Conservation (phyloP, 345 rosid species). For the Lepidium africanum region DNA sequence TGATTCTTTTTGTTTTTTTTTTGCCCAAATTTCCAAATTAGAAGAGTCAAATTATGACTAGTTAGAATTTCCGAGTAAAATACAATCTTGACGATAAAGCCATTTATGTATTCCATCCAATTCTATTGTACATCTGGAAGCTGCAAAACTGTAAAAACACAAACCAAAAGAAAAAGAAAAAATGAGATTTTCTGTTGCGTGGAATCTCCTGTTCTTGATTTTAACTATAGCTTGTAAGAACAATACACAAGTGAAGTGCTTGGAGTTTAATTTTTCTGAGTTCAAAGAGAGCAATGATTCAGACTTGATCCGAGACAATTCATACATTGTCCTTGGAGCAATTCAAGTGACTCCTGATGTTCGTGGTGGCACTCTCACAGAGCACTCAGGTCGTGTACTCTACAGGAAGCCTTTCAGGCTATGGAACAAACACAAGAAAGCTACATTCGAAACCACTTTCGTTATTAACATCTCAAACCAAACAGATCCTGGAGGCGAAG, state of each 20-base stretch:
- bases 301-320: background rate
- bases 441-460: conserved; percentile 54
- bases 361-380: conserved; percentile 1
- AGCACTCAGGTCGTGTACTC: conserved; percentile 36
- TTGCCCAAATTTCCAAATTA: background rate
- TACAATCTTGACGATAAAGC: background rate
- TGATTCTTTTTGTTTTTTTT: too few relatives aligned
- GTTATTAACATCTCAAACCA: conserved; percentile 35
- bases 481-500: conserved; percentile 55
- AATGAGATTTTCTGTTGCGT: conserved; percentile 1
- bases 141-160: background rate
- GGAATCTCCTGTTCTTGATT: conserved; percentile 19
- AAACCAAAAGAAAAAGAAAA: background rate
- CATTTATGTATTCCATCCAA: background rate
- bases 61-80: background rate
- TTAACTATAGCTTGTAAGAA: background rate
- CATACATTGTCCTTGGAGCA: conserved; percentile 22
- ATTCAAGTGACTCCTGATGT: conserved; percentile 61
- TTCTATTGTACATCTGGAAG: background rate
- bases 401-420: conserved; percentile 36
- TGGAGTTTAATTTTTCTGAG: conserved; percentile 26
- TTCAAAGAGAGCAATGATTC: background rate
- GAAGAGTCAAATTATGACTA: background rate
- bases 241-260: conserved; percentile 24
- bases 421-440: conserved; percentile 22